Evolutionary conservation across 2,329 filamentous ascomycete genomes (phyloP).

Genomic region (Trichoderma pleuroti): DNA sequence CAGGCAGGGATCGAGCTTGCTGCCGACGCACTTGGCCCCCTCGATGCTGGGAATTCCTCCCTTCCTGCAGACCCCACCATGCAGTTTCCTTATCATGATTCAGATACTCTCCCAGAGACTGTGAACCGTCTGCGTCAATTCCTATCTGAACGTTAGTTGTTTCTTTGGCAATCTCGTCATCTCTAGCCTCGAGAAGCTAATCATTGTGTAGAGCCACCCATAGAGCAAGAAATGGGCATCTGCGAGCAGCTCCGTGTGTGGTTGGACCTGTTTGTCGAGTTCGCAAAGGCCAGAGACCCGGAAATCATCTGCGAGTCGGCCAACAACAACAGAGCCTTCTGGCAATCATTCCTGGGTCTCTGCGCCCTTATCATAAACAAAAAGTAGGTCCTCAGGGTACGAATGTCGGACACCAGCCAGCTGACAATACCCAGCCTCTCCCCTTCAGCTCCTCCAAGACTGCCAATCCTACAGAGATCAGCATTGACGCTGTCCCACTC

Average conservation of each 20-base stretch:
- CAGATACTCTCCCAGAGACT: conserved; percentile 31
- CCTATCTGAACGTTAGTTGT: conserved; percentile 30
- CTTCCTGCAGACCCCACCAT: conserved; percentile 40
- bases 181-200: neutral
- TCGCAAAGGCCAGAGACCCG: conserved; percentile 34
- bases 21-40: conserved; percentile 9
- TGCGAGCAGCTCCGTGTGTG: conserved; percentile 46
- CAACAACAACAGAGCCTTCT: conserved; percentile 46
- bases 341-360: conserved; percentile 50
- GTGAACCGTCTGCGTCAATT: conserved; percentile 38
- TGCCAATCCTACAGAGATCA: conserved; percentile 30
- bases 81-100: conserved; percentile 46
- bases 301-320: conserved; percentile 42
- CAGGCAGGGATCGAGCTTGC: conserved; percentile 33
- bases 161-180: neutral
- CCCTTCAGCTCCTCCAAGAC: conserved; percentile 24
- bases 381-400: conserved; percentile 37
- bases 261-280: conserved; percentile 48
- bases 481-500: conserved; percentile 35
- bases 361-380: conserved; percentile 35
- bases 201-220: conserved; percentile 38
- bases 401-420: neutral
- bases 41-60: conserved; percentile 20
- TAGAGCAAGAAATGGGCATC: conserved; percentile 45
- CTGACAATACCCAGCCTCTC: conserved; percentile 25